Percentiles rank a stretch among this genome's conserved stretches.
phyloP scores from a whole-genome alignment of 352 stramenopile genomes.

The Thraustotheca clavata region DNA sequence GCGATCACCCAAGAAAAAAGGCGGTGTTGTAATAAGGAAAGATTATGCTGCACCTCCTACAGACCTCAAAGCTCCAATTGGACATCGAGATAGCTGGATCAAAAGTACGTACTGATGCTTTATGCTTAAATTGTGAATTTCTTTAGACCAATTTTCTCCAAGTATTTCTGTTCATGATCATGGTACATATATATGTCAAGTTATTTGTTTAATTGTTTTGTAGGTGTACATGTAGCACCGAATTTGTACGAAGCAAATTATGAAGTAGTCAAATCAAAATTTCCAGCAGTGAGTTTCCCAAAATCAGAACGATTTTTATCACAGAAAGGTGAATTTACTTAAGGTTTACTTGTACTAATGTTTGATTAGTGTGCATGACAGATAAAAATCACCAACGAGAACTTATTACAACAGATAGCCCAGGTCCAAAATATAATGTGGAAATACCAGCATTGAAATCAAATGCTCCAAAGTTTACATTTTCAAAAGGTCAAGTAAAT shows the following conservation, averaged over 20 bases:
- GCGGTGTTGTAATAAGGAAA: conserved; percentile 59
- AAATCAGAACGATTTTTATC: conserved; percentile 75
- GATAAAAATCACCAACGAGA: conserved; percentile 55
- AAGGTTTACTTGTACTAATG: not conserved
- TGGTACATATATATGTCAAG: conserved; percentile 17
- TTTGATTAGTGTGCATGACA: conserved; percentile 49
- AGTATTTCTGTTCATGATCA: conserved; percentile 16
- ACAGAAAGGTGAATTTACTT: conserved; percentile 48
- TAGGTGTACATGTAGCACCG: conserved; percentile 46
- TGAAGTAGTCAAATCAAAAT: conserved; percentile 45
- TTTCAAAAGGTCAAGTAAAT: conserved; percentile 45
- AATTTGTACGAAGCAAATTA: conserved; percentile 65
- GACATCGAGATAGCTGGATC: conserved; percentile 79
- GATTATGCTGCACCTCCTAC: conserved; percentile 43
- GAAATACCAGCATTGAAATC: conserved; percentile 42
- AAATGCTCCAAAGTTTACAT: conserved; percentile 49
- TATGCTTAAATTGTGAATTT: conserved; percentile 6
- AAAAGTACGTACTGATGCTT: conserved; percentile 25
- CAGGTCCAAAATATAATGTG: conserved; percentile 78
- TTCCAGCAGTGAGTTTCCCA: conserved; percentile 64
- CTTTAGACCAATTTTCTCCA: conserved; percentile 22
- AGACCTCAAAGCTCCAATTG: conserved; percentile 55
- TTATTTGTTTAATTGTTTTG: conserved; percentile 3
- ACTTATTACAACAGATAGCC: conserved; percentile 64
- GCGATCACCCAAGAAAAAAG: conserved; percentile 31